These are phyloP conservation scores for Plasmopara muralis DNA, from an alignment of 352 stramenopile genomes.

Conservation along the genomic window DNA sequence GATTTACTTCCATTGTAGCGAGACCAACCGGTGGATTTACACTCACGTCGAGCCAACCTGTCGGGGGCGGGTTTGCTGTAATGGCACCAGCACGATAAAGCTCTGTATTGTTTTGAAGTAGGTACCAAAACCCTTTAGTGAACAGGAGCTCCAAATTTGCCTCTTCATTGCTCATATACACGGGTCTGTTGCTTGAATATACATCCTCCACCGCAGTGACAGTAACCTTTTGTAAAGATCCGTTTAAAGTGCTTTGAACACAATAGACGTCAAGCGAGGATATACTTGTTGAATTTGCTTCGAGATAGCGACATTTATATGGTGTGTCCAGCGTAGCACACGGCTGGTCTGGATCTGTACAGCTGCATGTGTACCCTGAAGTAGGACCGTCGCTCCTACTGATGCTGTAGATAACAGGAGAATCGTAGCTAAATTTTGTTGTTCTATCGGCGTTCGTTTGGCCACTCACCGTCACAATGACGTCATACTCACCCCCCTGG, in stretches of 20 bases:
- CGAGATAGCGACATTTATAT: constrained; percentile 32
- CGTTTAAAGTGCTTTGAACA: constrained; percentile 21
- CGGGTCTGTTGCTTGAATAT: constrained; percentile 33
- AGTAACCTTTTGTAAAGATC: constrained; percentile 19
- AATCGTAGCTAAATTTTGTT: constrained; percentile 35
- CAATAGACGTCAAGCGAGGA: constrained; percentile 24
- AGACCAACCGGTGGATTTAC: constrained; percentile 9
- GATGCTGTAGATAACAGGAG: constrained; percentile 34
- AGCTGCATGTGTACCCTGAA: constrained; percentile 45
- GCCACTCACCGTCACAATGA: constrained; percentile 35
- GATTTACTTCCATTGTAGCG: constrained; percentile 27
- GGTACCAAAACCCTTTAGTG: constrained; percentile 26
- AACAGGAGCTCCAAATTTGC: constrained; percentile 28
- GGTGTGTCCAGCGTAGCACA: constrained; percentile 38
- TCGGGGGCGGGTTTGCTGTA: constrained; percentile 26
- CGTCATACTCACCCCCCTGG: constrained; percentile 28
- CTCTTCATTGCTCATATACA: constrained; percentile 21
- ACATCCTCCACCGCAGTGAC: constrained; percentile 27
- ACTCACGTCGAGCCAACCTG: constrained; percentile 28
- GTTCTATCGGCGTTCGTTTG: constrained; percentile 22
- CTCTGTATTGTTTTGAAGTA: constrained; percentile 17
- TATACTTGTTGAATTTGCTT: constrained; percentile 12
- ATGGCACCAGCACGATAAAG: constrained; percentile 22
- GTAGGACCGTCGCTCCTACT: constrained; percentile 39
- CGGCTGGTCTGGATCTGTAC: constrained; percentile 26